Conservation (phyloP, 2,329 filamentous ascomycete species). For the Beauveria pseudobassiana region DNA sequence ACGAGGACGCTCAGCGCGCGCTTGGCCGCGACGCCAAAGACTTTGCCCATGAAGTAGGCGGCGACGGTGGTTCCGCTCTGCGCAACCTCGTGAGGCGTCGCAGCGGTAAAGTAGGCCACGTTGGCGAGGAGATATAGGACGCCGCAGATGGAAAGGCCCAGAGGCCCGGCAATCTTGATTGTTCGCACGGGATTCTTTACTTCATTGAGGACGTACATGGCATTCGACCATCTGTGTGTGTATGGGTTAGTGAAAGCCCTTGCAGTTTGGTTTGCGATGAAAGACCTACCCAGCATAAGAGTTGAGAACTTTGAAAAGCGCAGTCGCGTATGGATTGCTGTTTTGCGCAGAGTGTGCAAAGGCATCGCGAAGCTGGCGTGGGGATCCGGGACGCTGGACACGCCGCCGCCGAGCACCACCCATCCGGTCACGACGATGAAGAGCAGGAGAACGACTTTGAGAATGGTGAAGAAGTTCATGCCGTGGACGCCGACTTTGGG, state of each 20-base stretch:
- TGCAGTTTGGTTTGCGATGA: no score
- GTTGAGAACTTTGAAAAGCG: conserved; percentile 15
- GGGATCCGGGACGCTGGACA: conserved; percentile 11
- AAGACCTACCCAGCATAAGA: conserved; percentile 13
- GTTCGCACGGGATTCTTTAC: conserved; percentile 15
- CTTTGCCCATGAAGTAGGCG: conserved; percentile 15
- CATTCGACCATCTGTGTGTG: conserved; percentile 12
- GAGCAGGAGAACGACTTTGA: conserved; percentile 13
- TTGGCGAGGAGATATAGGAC: conserved; percentile 15
- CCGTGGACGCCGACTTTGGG: conserved; percentile 14
- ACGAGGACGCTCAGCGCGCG: conserved; percentile 15
- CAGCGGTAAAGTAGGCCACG: conserved; percentile 15
- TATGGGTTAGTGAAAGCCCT: no score
- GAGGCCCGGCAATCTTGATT: conserved; percentile 15
- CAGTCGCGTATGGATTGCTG: conserved; percentile 15
- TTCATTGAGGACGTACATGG: conserved; percentile 16
- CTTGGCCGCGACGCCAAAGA: conserved; percentile 13
- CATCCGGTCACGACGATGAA: conserved; percentile 15
- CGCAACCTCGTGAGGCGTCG: conserved; percentile 13
- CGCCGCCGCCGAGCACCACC: conserved; percentile 15
- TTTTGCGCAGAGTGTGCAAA: conserved; percentile 13
- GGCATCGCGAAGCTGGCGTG: conserved; percentile 14
- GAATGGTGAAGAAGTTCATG: conserved; percentile 16
- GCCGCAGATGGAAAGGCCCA: conserved; percentile 15
- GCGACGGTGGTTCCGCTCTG: conserved; percentile 15